Percentiles rank a stretch among this genome's conserved stretches.
Evolutionary conservation across 148 eudicot genomes (phyloP).

Genomic region (Nepenthes mirabilis): DNA sequence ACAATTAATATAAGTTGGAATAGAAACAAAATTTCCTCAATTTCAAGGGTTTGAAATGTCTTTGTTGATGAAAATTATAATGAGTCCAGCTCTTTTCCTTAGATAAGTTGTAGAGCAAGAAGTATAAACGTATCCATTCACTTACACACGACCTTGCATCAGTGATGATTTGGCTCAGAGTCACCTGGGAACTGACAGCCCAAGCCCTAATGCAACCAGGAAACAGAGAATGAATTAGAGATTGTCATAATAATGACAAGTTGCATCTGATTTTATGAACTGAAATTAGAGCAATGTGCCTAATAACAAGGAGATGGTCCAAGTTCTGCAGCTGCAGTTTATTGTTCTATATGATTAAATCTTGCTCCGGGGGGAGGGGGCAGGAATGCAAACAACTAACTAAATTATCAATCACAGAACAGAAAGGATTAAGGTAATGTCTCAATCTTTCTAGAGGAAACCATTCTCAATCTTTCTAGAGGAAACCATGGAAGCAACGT

Average conservation of each 20-base stretch:
- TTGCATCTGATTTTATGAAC: background rate
- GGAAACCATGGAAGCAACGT: constrained; percentile 14
- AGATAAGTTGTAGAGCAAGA: too few relatives aligned
- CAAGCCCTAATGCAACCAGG: constrained; percentile 59
- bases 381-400: too few relatives aligned
- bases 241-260: background rate
- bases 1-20: background rate
- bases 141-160: constrained; percentile 15
- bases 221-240: background rate
- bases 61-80: background rate
- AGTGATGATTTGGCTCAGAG: constrained; percentile 15
- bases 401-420: background rate
- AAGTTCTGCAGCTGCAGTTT: background rate
- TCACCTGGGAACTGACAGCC: constrained; percentile 90
- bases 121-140: constrained; percentile 19
- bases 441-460: constrained; percentile 12
- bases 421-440: background rate
- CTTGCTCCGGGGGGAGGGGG: too few relatives aligned
- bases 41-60: background rate
- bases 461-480: constrained; percentile 11
- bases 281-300: background rate
- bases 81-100: too few relatives aligned
- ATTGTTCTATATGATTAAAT: background rate
- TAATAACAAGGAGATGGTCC: background rate
- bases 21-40: too few relatives aligned